phyloP scores from a whole-genome alignment of 768 basidiomycete species.

The Postia placenta region DNA sequence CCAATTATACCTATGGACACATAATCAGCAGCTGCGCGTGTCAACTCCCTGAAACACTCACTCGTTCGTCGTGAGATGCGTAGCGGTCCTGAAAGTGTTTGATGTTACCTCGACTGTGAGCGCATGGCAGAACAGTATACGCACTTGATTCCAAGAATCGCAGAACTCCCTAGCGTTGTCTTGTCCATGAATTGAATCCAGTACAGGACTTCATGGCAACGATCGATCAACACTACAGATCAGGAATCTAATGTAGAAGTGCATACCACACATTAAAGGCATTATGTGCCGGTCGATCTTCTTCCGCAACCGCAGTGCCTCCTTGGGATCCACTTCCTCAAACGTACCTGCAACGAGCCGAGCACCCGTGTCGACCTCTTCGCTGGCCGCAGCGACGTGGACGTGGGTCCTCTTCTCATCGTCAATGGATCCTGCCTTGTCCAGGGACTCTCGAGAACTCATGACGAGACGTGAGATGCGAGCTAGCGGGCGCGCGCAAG shows the following conservation, averaged over 20 bases:
- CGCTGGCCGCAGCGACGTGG: conserved; percentile 34
- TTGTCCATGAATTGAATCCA: conserved; percentile 82
- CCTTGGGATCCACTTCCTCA: conserved; percentile 41
- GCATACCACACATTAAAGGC: conserved; percentile 71
- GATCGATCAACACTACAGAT: not conserved
- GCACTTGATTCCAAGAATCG: conserved; percentile 67
- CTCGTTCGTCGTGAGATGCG: conserved; percentile 62
- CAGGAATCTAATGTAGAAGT: too few relatives aligned
- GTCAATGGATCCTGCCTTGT: not conserved
- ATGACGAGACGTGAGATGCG: not conserved
- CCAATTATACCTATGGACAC: conserved; percentile 74
- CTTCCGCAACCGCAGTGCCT: conserved; percentile 44
- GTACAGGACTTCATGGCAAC: conserved; percentile 8
- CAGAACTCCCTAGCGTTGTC: conserved; percentile 58
- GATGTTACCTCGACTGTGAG: not conserved
- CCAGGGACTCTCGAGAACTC: not conserved
- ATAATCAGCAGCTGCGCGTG: too few relatives aligned
- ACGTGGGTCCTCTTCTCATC: conserved; percentile 24
- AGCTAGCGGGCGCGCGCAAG: not conserved
- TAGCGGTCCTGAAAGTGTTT: conserved; percentile 37
- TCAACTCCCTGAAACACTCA: conserved; percentile 31
- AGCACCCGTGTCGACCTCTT: conserved; percentile 59
- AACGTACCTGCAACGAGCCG: conserved; percentile 43
- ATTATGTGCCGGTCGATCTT: conserved; percentile 67
- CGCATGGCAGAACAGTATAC: conserved; percentile 11